Base-by-base conservation (phyloP, 2,329 filamentous ascomycete genomes). In the Arthrobotrys iridis region DNA sequence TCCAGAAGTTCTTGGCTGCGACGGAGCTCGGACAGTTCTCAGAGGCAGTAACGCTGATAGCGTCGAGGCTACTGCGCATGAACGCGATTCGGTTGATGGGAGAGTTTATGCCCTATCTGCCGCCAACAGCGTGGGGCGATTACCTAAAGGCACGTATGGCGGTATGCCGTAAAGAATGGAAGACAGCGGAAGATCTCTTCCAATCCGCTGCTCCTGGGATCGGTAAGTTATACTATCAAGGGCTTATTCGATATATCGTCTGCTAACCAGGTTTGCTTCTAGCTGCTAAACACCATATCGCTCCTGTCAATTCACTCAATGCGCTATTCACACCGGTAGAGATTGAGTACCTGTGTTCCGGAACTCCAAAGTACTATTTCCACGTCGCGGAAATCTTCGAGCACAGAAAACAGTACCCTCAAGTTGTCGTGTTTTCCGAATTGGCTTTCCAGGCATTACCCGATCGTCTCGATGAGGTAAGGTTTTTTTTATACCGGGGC, bases 351-450 rank as follows among this genome's bases (percentile, higher is more conserved):
- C 58, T 90, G 80, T 86, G 93, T 80, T 88, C 88, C 66, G 95
- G 94, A 1, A 85, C 93, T 41, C 87, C 92, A 3, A 89, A 88
- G 77, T 99, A 97, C 83, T 96, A 96, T 82, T 88, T 90, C 43
- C 95, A 99, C 81, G 87, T 98, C 58, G 87, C 93, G 10, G 86
- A 88, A 18, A 85, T 99, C 0, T 98, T 91, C 80, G 93, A 97
- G 81, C 88, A 87, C 78, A 87, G 88, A 45, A 91, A 90, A 78
- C 89, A 90, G 0, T 92, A 91, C 81, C 91, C 91, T 1, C 91
- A 91, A 79, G 92, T 96, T 41, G 87, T 93, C 4, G 78, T 97
- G 97, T 65, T 84, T 89, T 92, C 40, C 2, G 75, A 70, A 13
- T 28, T 67, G 18, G 75, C 64, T 2, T 68, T 65, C 26, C 7